Evolutionary conservation across 2,329 filamentous ascomycete species (phyloP), one percentile per base, ranked within the genome.

Genomic region (Dothideomycetes sp.): DNA sequence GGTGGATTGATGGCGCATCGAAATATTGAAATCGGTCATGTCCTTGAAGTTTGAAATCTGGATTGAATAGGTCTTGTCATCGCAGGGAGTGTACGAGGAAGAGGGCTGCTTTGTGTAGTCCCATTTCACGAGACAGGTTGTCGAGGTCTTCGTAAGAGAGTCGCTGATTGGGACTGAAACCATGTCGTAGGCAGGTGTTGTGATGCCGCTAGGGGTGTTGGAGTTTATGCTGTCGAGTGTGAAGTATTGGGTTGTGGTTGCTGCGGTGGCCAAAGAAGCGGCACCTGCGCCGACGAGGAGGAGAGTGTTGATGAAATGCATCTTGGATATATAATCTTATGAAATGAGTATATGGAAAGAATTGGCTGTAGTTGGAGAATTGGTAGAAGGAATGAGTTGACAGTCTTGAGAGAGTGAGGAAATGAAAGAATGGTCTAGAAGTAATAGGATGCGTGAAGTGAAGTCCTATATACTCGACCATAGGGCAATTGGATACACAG

Each of bases 71-170:
- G 37, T 24, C 12, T 4, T 15, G 37, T 40, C 37, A 10, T 32
- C 33, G 29, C 37, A 40, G 12, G 37, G 2, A 10, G 29, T 33
- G 15, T 16, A 40, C 17, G 28, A 25, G 11, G 37, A 4, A 4
- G 37, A 27, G 2, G 22, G 37, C n/a, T 33, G 25, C 22, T 40
- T 40, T 15, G 37, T 40, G 28, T 29, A 40, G 22, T 40, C 37
- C 37, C 37, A 40, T 13, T 32, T 24, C 10, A 40, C n/a, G 20
- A 22, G 32, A 29, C 37, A 40, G 29, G 37, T 40, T 19, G 37
- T 40, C 0, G 13, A 13, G 22, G 37, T 25, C 22, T 40, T 40
- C 28, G 28, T 40, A 20, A 32, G 32, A 29, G 37, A 40, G 37
- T 40, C 37, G 28, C 20, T 33, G 22, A 40, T 25, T 11, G 37